Evolutionary conservation across 495 filamentous ascomycete genomes (phyloP).

Genomic region (Xylaria curta): DNA sequence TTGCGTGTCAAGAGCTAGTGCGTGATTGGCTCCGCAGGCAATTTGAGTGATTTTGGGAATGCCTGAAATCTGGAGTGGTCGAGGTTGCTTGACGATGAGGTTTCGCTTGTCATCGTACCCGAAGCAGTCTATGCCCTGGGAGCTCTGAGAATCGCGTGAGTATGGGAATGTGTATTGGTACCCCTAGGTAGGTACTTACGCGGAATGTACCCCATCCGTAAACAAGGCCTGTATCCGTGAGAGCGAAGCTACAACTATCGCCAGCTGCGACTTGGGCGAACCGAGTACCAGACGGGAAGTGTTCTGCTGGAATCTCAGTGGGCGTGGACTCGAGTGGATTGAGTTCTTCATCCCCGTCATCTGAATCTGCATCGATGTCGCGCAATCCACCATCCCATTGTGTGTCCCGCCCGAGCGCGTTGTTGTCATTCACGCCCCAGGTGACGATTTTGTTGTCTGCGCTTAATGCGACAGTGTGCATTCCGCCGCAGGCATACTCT

Average conservation of each 20-base stretch:
- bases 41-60: slow-evolving; percentile 65
- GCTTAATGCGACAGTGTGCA: slow-evolving; percentile 62
- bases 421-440: slow-evolving; percentile 66
- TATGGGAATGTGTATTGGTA: not conserved
- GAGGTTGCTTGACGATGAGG: slow-evolving; percentile 40
- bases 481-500: slow-evolving; percentile 59
- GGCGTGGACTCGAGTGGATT: slow-evolving; percentile 69
- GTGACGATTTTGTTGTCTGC: slow-evolving; percentile 62
- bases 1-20: slow-evolving; percentile 63
- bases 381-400: slow-evolving; percentile 64
- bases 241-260: slow-evolving; percentile 68
- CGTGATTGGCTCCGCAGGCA: slow-evolving; percentile 65
- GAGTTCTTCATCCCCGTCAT: slow-evolving; percentile 58
- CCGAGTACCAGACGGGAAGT: slow-evolving; percentile 56
- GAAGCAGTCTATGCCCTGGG: slow-evolving; percentile 31
- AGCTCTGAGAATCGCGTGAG: slow-evolving; percentile 41
- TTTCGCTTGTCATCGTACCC: slow-evolving; percentile 35
- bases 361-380: slow-evolving; percentile 63
- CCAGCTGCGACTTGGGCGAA: slow-evolving; percentile 68
- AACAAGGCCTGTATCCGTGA: slow-evolving; percentile 70
- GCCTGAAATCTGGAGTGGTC: slow-evolving; percentile 55
- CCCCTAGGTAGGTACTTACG: slow-evolving; percentile 52
- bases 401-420: slow-evolving; percentile 62
- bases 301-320: slow-evolving; percentile 58
- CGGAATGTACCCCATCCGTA: slow-evolving; percentile 78